A percentile compares a stretch with the other conserved stretches of the same genome.
These are phyloP conservation scores for Aspergillus sp. DNA, from an alignment of 2,329 filamentous ascomycete species.

Conservation along the genomic window DNA sequence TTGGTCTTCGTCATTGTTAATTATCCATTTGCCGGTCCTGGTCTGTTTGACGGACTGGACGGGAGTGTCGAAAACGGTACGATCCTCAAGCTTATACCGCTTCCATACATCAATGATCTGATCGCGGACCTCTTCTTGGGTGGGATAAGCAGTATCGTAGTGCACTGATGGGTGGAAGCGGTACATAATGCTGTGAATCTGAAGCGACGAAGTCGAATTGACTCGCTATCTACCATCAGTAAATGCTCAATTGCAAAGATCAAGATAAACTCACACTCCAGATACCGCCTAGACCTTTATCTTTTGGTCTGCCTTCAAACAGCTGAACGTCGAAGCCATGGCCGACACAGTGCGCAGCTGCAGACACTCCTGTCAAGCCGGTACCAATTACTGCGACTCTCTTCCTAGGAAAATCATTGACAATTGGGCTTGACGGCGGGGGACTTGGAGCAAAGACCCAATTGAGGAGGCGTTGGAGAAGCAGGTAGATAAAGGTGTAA, in stretches of 20 bases:
- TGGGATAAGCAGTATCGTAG: conserved; percentile 75
- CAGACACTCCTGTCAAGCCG: conserved; percentile 72
- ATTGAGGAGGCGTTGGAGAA: conserved; percentile 30
- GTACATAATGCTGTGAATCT: conserved; percentile 86
- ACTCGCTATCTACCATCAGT: conserved; percentile 56
- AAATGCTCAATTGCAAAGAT: neutral
- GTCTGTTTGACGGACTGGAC: conserved; percentile 71
- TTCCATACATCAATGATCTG: conserved; percentile 74
- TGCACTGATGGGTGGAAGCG: conserved; percentile 78
- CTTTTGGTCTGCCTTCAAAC: conserved; percentile 69
- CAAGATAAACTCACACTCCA: conserved; percentile 63
- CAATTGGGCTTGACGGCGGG: conserved; percentile 53
- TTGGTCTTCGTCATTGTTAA: conserved; percentile 70
- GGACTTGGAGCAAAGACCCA: conserved; percentile 67
- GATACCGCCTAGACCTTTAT: conserved; percentile 69
- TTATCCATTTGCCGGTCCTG: conserved; percentile 68
- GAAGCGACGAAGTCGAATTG: conserved; percentile 77
- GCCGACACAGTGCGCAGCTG: conserved; percentile 78
- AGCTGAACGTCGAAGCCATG: conserved; percentile 81
- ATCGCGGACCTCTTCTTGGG: conserved; percentile 70
- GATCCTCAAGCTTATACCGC: conserved; percentile 67
- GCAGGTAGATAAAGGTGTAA: conserved; percentile 31
- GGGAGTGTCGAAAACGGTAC: conserved; percentile 69
- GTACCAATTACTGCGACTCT: conserved; percentile 69
- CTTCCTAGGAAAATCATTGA: conserved; percentile 55